Base-by-base conservation (phyloP, 208 protist species). In the Leishmania tropica region DNA sequence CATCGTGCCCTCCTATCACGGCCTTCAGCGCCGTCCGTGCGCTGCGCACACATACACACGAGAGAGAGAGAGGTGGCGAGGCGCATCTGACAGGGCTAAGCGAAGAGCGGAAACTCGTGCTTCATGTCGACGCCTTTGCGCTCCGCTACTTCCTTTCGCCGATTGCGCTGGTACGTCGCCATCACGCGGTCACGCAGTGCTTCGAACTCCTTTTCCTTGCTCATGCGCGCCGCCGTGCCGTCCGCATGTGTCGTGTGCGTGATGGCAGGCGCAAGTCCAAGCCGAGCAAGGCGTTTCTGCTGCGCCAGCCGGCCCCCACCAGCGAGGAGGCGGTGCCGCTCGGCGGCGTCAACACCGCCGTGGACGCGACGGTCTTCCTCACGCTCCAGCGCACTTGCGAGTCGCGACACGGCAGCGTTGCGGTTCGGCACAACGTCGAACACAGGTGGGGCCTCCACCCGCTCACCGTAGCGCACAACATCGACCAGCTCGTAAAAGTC, bases 401-500 rank as follows among this genome's bases (percentile, higher is more conserved):
- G 87, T 10, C 87, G 85, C 11, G 92, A 89, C 42, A 97, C 91
- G 48, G 94, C 88, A 10, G 89, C 88, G 81, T 96, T 82, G 48
- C 83, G 84, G 78, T 93, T 93, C 11, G 95, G 95, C 70, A 96
- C 78, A 3, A 92, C 88, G 72, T 96, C 90, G 65, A 97, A 96
- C n/a, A 95, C 90, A 15, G 95, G 95, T 60, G 95, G 95, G 17
- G 93, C 95, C 82, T 96, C 93, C 4, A 96, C 93, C 4, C 95
- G 92, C 81, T 97, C 93, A 37, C 93, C 93, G 83, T 90, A 96
- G 37, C 92, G 90, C 24, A 96, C 93, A 28, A 97, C 88, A 86
- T 97, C 94, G 1, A 97, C 92, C 64, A 97, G 72, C 48, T 97
- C 93, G 80, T 93, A 92, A 67, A 96, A 97, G 56, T 97, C 94